Evolutionary conservation across 1,139 yeast genomes (phyloP), one percentile per base, ranked within the genome.

Genomic region (Taphrina pruni): DNA sequence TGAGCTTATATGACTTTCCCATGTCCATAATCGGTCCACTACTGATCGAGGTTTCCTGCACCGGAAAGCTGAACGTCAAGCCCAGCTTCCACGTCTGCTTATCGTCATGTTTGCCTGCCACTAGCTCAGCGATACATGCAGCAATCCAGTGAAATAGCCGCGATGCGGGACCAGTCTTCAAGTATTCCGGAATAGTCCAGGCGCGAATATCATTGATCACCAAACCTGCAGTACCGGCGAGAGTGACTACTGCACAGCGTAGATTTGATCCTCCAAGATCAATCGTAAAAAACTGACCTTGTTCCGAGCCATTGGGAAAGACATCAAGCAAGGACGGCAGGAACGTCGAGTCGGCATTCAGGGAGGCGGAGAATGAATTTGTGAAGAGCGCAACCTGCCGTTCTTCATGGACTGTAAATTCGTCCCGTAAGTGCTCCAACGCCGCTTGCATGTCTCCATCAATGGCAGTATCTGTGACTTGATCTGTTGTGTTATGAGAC

Each of bases 1-100:
- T 50, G 8, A 76, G 87, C 72, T 87, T 84, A 78, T 89, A 91
- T 21, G 97, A 97, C 78, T 92, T 92, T 35, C 97, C 92, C 97
- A 97, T 92, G 78, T 94, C 86, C 71, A 89, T 84, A 74, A 92
- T 83, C 9, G 83, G 84, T 68, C 97, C 97, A 14, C 58, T 17
- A 8, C 85, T 81, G 72, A 90, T 81, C 4, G 89, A 86, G 32
- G 87, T 84, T 79, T 89, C 95, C 72, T 87, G 83, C 32, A 88
- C 88, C 0, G 96, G 96, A 81, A 88, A 89, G n/a, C 90, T 86
- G 76, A 89, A 89, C 0, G 95, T 88, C 78, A 89, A 87, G 0
- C 95, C 95, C 77, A 89, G 75, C 75, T 86, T n/a, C 68, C 61
- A 65, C 69, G 14, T 78, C 76, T 60, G 82, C 11, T 8, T 9